Evolutionary conservation across 306 rosid species (phyloP).

Genomic region (Glycine tomentella): DNA sequence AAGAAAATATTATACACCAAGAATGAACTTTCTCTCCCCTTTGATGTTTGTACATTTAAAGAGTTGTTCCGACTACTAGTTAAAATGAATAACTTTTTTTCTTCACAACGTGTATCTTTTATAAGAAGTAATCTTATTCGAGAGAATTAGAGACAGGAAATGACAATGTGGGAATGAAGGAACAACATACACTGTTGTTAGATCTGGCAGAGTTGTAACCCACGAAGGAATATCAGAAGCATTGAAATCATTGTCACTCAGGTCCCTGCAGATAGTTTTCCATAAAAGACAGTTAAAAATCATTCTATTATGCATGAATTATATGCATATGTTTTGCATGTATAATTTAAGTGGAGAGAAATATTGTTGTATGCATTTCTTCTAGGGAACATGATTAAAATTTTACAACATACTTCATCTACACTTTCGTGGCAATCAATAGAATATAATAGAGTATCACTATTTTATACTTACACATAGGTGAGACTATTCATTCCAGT

Average conservation of each 20-base stretch:
- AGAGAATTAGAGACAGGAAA: conserved; percentile 6
- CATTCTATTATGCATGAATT: conserved; percentile 13
- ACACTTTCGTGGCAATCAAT: conserved; percentile 1
- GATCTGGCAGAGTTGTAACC: conserved; percentile 50
- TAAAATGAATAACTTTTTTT: neutral
- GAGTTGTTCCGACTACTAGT: neutral
- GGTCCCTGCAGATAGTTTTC: conserved; percentile 54
- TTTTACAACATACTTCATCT: neutral
- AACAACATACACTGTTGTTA: conserved; percentile 68
- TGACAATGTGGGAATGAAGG: conserved; percentile 31
- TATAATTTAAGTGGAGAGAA: neutral
- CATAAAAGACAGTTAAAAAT: conserved; percentile 20
- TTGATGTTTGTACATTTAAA: neutral
- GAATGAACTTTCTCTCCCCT: neutral
- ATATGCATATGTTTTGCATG: conserved; percentile 19
- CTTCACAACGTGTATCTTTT: neutral
- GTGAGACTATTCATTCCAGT: conserved; percentile 56
- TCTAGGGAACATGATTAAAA: neutral
- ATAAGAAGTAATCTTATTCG: neutral
- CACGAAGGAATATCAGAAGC: conserved; percentile 60
- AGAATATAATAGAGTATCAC: neutral
- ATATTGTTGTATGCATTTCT: neutral
- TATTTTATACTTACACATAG: conserved; percentile 59
- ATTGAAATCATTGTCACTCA: conserved; percentile 64
- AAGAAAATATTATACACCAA: neutral